A percentile compares a stretch with the other conserved stretches of the same genome.
phyloP scores from a whole-genome alignment of 2,329 filamentous ascomycete genomes.

The Nemania abortiva region DNA sequence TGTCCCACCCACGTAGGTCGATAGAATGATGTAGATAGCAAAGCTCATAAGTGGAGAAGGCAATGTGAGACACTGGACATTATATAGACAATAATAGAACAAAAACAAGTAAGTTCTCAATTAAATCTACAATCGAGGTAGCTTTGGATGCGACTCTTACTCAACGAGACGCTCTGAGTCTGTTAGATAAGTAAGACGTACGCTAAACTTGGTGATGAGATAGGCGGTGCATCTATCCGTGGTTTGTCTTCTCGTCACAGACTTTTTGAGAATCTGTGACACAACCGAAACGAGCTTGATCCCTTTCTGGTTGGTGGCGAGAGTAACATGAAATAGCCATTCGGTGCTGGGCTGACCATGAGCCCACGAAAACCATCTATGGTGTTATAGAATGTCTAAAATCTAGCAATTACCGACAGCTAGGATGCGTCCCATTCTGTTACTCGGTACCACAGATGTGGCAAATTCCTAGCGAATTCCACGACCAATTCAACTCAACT shows the following conservation, averaged over 20 bases:
- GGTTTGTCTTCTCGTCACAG: background rate
- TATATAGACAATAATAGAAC: background rate
- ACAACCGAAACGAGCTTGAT: background rate
- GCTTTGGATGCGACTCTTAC: background rate
- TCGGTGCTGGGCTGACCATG: background rate
- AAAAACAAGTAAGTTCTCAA: background rate
- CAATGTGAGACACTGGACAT: background rate
- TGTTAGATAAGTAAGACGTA: background rate
- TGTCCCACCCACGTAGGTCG: background rate
- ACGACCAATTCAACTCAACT: background rate
- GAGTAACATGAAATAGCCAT: slow-evolving; percentile 7
- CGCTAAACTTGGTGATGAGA: background rate
- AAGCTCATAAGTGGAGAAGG: background rate
- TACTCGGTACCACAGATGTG: slow-evolving; percentile 3
- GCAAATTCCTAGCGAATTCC: slow-evolving; percentile 1
- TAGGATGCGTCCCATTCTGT: background rate
- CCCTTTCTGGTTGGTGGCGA: slow-evolving; percentile 18
- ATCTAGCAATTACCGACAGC: background rate
- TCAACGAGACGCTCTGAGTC: background rate
- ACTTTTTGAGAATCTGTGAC: slow-evolving; percentile 10
- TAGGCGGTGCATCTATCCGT: slow-evolving; percentile 4
- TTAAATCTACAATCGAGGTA: background rate
- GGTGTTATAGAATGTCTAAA: background rate
- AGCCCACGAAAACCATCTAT: background rate
- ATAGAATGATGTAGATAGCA: background rate